phyloP scores from a whole-genome alignment of 306 rosid species.

The Purshia tridentata region DNA sequence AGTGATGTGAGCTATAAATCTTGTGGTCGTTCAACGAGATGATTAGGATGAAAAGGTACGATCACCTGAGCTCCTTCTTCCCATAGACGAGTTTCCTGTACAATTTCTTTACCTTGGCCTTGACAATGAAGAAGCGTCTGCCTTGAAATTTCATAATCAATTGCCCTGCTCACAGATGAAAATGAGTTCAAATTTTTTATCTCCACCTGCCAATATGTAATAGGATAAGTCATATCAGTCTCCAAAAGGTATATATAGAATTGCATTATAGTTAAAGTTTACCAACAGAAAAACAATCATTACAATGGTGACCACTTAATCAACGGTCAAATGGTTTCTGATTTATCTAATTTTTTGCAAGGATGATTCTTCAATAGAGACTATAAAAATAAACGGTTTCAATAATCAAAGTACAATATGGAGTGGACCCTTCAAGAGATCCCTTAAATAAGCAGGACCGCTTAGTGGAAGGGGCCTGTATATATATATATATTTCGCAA shows the following conservation, averaged over 20 bases:
- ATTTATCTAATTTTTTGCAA: no score
- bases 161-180: constrained; percentile 75
- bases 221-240: constrained; percentile 23
- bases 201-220: constrained; percentile 72
- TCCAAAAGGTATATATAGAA: neutral
- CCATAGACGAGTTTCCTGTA: constrained; percentile 93
- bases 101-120: constrained; percentile 73
- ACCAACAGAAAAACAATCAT: neutral
- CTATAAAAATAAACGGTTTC: no score
- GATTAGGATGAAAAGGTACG: constrained; percentile 17
- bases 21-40: constrained; percentile 5
- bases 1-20: constrained; percentile 13
- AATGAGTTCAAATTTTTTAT: constrained; percentile 87
- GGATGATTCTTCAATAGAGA: no score
- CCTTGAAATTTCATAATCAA: constrained; percentile 92
- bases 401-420: no score
- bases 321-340: no score
- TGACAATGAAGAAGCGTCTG: constrained; percentile 72
- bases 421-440: no score
- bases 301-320: no score
- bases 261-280: neutral
- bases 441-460: no score
- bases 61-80: constrained; percentile 91
- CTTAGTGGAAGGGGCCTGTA: no score
- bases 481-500: neutral